Percentiles rank a stretch among this genome's conserved stretches.
These are phyloP conservation scores for Suhomyces terraborum DNA, from an alignment of 1,139 yeast species.

Conservation along the genomic window DNA sequence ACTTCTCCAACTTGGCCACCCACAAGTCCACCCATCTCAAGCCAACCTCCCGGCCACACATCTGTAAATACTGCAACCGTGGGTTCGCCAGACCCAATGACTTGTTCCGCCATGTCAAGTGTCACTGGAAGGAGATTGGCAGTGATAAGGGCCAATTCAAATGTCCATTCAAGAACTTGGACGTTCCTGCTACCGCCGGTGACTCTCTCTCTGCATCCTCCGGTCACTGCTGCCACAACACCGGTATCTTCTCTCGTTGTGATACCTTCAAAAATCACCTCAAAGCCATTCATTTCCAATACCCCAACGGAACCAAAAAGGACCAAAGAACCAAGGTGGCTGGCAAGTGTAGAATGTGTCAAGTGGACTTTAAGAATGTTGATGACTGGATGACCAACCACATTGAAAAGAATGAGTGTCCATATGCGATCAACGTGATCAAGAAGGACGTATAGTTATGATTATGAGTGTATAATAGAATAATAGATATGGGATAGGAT, in stretches of 20 bases:
- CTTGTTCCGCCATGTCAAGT: slow-evolving; percentile 76
- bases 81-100: slow-evolving; percentile 92
- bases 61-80: slow-evolving; percentile 74
- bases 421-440: slow-evolving; percentile 26
- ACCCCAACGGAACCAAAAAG: slow-evolving; percentile 85
- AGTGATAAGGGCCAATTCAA: slow-evolving; percentile 49
- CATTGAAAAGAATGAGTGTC: slow-evolving; percentile 60
- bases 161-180: slow-evolving; percentile 43
- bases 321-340: slow-evolving; percentile 65
- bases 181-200: not conserved
- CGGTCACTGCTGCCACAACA: slow-evolving; percentile 67
- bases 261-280: slow-evolving; percentile 91
- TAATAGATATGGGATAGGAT: slow-evolving; percentile 6
- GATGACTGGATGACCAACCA: slow-evolving; percentile 80
- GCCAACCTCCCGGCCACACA: slow-evolving; percentile 73
- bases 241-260: slow-evolving; percentile 84
- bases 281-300: slow-evolving; percentile 85
- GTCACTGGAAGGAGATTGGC: slow-evolving; percentile 75
- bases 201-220: slow-evolving; percentile 13
- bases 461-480: slow-evolving; percentile 12
- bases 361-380: slow-evolving; percentile 60
- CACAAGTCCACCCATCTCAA: slow-evolving; percentile 81
- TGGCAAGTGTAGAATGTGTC: slow-evolving; percentile 82
- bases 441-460: slow-evolving; percentile 12
- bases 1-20: slow-evolving; percentile 79